Conservation (phyloP, 257 asterid genomes). For the Phtheirospermum japonicum region DNA sequence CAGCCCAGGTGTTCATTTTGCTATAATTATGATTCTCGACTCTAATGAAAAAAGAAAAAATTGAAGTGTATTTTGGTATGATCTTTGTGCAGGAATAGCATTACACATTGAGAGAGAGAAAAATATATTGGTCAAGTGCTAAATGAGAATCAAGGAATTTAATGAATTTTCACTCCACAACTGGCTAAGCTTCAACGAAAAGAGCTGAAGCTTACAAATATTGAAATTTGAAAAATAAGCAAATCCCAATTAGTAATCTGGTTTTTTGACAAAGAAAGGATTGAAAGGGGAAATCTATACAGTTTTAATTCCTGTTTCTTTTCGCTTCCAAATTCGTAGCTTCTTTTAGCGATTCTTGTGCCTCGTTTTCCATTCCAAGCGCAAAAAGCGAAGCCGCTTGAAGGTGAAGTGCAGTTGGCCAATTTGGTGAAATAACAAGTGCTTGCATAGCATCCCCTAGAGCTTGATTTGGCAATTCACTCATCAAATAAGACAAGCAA, state of each 20-base stretch:
- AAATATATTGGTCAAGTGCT: too few species aligned
- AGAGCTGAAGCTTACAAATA: conserved; percentile 23
- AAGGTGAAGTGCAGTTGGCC: conserved; percentile 81
- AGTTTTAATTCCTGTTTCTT: conserved; percentile 38
- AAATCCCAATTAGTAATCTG: conserved; percentile 28
- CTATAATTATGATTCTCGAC: too few species aligned
- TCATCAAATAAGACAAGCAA: conserved; percentile 72
- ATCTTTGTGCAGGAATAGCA: too few species aligned
- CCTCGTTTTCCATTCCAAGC: conserved; percentile 80
- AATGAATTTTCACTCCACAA: conserved; percentile 30
- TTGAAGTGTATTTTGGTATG: too few species aligned
- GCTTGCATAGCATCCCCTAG: conserved; percentile 90
- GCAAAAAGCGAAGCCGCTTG: conserved; percentile 83
- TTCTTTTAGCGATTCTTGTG: conserved; percentile 74
- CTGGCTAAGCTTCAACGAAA: conserved; percentile 8
- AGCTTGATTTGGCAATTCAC: conserved; percentile 74
- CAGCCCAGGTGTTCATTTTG: too few species aligned
- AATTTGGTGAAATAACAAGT: conserved; percentile 65
- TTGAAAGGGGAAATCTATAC: conserved; percentile 28
- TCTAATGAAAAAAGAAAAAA: too few species aligned
- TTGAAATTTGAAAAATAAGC: conserved; percentile 18
- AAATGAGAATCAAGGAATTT: neutral
- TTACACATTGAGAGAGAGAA: too few species aligned
- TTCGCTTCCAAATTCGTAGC: conserved; percentile 76
- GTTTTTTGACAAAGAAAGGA: conserved; percentile 10